Evolutionary conservation across 495 filamentous ascomycete genomes (phyloP).

Genomic region (Aspergillus panamensis): DNA sequence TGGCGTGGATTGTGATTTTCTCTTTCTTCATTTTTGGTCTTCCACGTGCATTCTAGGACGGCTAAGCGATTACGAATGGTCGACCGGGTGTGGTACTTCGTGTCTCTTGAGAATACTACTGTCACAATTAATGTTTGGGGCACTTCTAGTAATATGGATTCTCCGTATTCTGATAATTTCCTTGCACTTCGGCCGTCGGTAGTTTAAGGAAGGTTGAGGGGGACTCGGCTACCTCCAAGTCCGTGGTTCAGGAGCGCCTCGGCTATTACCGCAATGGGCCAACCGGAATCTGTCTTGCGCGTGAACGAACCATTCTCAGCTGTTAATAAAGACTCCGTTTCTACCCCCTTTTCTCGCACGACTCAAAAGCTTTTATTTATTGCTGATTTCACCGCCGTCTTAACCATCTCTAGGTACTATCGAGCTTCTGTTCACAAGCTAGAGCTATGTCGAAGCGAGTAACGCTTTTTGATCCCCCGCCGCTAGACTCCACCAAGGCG

Average conservation of each 20-base stretch:
- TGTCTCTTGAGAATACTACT: not conserved
- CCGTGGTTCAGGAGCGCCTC: slow-evolving; percentile 15
- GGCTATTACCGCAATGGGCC: slow-evolving; percentile 25
- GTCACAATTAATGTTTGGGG: not conserved
- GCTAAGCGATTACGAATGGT: not conserved
- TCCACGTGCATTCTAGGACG: not conserved
- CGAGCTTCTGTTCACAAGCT: not conserved
- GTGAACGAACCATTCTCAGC: slow-evolving; percentile 4
- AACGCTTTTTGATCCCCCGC: slow-evolving; percentile 78
- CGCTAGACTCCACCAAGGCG: slow-evolving; percentile 66
- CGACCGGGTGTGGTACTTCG: not conserved
- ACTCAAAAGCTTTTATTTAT: not conserved
- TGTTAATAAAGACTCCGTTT: not conserved
- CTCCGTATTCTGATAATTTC: not conserved
- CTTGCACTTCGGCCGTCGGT: not conserved
- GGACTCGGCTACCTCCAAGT: slow-evolving; percentile 5
- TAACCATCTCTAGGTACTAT: not conserved
- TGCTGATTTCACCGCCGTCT: not conserved
- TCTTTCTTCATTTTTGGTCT: not conserved
- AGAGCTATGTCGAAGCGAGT: slow-evolving; percentile 34
- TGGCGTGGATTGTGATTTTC: not conserved
- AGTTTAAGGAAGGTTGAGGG: not conserved
- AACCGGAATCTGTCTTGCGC: slow-evolving; percentile 10
- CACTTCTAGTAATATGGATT: not conserved
- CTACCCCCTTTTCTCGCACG: not conserved